These are phyloP conservation scores for Leccinum boreale DNA, from an alignment of 768 basidiomycete species.

Conservation along the genomic window DNA sequence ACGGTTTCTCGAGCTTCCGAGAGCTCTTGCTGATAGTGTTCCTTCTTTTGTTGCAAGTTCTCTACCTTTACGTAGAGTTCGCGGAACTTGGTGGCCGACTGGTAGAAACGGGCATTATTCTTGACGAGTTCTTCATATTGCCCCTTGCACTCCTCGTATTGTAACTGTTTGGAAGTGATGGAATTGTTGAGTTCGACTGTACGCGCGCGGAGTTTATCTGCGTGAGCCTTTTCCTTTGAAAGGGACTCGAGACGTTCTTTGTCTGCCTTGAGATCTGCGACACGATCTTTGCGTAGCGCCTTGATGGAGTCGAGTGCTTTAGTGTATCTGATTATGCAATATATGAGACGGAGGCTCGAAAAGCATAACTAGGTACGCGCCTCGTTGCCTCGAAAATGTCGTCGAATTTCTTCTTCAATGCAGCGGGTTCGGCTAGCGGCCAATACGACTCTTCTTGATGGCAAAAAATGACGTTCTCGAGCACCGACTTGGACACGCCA, in stretches of 20 bases:
- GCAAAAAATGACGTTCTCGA: conserved; percentile 99
- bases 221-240: conserved; percentile 76
- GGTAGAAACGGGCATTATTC: conserved; percentile 77
- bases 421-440: conserved; percentile 89
- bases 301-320: conserved; percentile 96
- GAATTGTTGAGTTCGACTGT: conserved; percentile 55
- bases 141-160: conserved; percentile 68
- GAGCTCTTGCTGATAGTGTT: conserved; percentile 59
- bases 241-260: conserved; percentile 80
- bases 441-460: conserved; percentile 99
- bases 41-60: conserved; percentile 57
- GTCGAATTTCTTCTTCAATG: conserved; percentile 98
- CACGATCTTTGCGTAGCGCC: conserved; percentile 81
- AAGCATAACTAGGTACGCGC: conserved; percentile 36
- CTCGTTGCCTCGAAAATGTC: conserved; percentile 99
- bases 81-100: conserved; percentile 79
- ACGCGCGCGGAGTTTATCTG: conserved; percentile 76
- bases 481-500: conserved; percentile 96
- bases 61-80: conserved; percentile 76
- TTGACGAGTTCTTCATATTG: conserved; percentile 62
- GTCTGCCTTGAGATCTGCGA: conserved; percentile 89
- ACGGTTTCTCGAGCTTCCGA: conserved; percentile 60
- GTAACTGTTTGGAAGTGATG: conserved; percentile 68
- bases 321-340: conserved; percentile 74
- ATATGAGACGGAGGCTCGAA: not conserved